Conservation (phyloP, 2,329 filamentous ascomycete species). For the Atkinsonella hypoxylon region DNA sequence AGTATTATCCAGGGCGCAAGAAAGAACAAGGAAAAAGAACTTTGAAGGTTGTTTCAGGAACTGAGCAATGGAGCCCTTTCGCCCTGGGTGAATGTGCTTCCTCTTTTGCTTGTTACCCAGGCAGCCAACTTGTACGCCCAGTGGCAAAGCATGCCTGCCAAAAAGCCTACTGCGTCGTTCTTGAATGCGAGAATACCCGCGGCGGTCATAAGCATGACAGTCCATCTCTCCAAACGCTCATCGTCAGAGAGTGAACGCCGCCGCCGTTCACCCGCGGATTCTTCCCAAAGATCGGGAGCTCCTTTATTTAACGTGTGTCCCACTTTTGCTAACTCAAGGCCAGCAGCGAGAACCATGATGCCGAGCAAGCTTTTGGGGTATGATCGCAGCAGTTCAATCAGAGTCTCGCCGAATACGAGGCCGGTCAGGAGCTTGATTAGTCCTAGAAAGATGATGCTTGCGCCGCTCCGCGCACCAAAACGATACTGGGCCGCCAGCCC, state of each 20-base stretch:
- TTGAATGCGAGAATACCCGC: conserved; percentile 73
- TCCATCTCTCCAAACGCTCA: conserved; percentile 67
- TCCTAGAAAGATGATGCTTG: conserved; percentile 71
- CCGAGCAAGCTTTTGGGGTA: conserved; percentile 73
- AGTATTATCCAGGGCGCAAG: background rate
- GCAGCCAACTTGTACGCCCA: conserved; percentile 47
- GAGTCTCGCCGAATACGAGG: conserved; percentile 58
- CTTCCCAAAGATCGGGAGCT: conserved; percentile 46
- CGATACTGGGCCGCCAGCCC: conserved; percentile 83
- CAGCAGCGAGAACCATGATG: conserved; percentile 82
- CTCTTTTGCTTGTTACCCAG: conserved; percentile 27
- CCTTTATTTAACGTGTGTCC: conserved; percentile 74
- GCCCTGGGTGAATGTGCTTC: background rate
- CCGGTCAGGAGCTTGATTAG: conserved; percentile 64
- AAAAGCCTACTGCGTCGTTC: conserved; percentile 81
- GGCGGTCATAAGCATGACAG: conserved; percentile 80
- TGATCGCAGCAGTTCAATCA: conserved; percentile 55
- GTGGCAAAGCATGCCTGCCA: conserved; percentile 71
- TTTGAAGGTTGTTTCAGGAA: conserved; percentile 2
- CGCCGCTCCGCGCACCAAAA: conserved; percentile 81
- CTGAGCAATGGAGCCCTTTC: conserved; percentile 21
- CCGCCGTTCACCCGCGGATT: conserved; percentile 34
- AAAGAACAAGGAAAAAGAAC: background rate
- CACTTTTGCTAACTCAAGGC: conserved; percentile 75
- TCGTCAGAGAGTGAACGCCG: conserved; percentile 47